Evolutionary conservation across 108 stramenopile genomes (phyloP).

Genomic region (Cylindrotheca closterium): DNA sequence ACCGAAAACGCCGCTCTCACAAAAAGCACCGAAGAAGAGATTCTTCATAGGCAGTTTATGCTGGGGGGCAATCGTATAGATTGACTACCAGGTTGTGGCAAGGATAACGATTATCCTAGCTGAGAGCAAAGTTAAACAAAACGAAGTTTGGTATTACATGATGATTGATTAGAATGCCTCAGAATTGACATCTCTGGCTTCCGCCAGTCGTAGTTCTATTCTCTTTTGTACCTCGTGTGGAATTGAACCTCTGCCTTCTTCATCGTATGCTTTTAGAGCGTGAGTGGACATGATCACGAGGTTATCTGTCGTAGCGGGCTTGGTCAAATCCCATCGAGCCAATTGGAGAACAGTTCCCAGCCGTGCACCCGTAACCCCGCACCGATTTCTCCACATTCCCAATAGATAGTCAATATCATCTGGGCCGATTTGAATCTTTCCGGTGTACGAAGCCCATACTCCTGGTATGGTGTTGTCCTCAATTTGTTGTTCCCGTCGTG

Average conservation of each 20-base stretch:
- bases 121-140: too few species aligned
- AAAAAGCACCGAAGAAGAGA: too few species aligned
- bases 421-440: constrained; percentile 69
- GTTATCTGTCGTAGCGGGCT: constrained; percentile 69
- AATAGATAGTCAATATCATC: constrained; percentile 89
- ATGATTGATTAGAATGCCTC: constrained; percentile 21
- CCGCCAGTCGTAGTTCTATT: constrained; percentile 35
- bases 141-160: too few species aligned
- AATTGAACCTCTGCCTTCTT: constrained; percentile 21
- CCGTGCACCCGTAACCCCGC: constrained; percentile 71
- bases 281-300: constrained; percentile 70
- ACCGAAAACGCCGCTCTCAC: too few species aligned
- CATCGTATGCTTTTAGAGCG: constrained; percentile 61
- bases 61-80: too few species aligned
- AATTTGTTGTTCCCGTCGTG: constrained; percentile 64
- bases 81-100: too few species aligned
- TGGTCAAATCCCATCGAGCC: constrained; percentile 68
- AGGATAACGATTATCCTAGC: too few species aligned
- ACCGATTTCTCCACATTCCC: constrained; percentile 86
- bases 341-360: constrained; percentile 73
- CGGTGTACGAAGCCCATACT: constrained; percentile 21
- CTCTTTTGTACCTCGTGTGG: constrained; percentile 16
- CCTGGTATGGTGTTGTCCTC: neutral
- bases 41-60: too few species aligned
- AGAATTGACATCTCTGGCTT: constrained; percentile 21